Base-by-base conservation (phyloP, 306 rosid species). In the Castanea crenata region DNA sequence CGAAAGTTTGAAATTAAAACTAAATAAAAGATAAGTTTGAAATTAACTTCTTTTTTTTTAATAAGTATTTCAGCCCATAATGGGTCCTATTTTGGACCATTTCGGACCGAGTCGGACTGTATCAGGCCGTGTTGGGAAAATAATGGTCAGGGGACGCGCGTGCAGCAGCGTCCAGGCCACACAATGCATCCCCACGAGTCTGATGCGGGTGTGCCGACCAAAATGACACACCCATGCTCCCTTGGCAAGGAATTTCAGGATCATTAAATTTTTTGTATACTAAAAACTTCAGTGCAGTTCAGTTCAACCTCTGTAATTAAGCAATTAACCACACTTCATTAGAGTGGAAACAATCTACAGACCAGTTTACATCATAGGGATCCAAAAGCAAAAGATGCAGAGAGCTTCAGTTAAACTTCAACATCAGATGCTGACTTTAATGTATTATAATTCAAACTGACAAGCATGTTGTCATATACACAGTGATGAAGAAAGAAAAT, bases 371-470 rank as follows among this genome's bases (percentile, higher is more conserved):
- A 2, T 25, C 61, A 38, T 44, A 27, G 27, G 46, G 71, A 41
- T 41, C 23, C 59, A 16, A 49, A 69, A 34, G 65, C 13, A 63
- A 77, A 62, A 21, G 23, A 80, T 31, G 31, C 59, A 62, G 62
- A 65, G 49, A 68, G 21, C 69, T 73, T 62, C 46, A 57, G 51
- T 52, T 69, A 79, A 76, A 61, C 38, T 80, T 72, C 18, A 58
- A 55, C 32, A 62, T 73, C 65, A 76, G 55, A 75, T 58, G n/a
- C 54, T 20, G 61, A 74, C 79, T 69, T 81, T 38, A 3, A 1
- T 58, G 19, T n/a, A 57, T n/a, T 71, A 75, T 19, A 52, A 76
- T 81, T 35, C 70, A 58, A 63, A 71, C 11, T 52, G 55, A 61
- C 31, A 69, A 73, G 67, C 56, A 12, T 74, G 54, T 38, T 61